These are phyloP conservation scores for Telopea speciosissima DNA, from an alignment of 177 flowering plant species.

Conservation along the genomic window DNA sequence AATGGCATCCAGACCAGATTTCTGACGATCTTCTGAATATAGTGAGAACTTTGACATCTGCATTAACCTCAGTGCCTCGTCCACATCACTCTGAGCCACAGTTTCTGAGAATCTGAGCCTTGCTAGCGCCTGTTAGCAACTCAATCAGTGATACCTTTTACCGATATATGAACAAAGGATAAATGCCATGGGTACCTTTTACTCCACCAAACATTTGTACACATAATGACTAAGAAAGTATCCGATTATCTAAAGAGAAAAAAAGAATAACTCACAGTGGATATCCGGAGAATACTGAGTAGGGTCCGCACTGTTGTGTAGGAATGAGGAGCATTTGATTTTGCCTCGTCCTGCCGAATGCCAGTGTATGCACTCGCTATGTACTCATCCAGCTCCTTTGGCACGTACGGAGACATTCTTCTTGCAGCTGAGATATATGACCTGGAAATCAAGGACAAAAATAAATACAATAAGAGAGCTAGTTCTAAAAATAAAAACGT, in stretches of 20 bases:
- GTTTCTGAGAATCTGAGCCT: constrained; percentile 90
- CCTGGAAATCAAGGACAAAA: constrained; percentile 29
- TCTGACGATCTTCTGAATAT: constrained; percentile 90
- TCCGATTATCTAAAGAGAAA: background rate
- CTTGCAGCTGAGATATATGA: constrained; percentile 94
- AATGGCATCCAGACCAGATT: constrained; percentile 93
- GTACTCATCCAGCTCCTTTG: constrained; percentile 89
- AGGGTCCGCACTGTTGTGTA: constrained; percentile 93
- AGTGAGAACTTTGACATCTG: constrained; percentile 98
- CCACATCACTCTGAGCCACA: constrained; percentile 97
- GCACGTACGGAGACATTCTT: constrained; percentile 67
- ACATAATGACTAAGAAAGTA: background rate
- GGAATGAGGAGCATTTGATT: constrained; percentile 80
- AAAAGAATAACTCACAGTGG: constrained; percentile 54
- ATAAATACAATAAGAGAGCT: background rate
- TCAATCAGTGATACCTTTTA: background rate
- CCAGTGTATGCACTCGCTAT: constrained; percentile 87
- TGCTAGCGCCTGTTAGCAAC: constrained; percentile 71
- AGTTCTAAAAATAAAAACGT: background rate
- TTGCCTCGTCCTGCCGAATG: constrained; percentile 97
- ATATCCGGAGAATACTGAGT: constrained; percentile 94
- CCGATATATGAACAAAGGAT: background rate
- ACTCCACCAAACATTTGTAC: background rate
- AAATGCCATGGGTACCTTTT: background rate
- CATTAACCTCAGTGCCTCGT: constrained; percentile 95